phyloP scores from a whole-genome alignment of 768 basidiomycete species.

The Rhodosporidiobolus sp. region DNA sequence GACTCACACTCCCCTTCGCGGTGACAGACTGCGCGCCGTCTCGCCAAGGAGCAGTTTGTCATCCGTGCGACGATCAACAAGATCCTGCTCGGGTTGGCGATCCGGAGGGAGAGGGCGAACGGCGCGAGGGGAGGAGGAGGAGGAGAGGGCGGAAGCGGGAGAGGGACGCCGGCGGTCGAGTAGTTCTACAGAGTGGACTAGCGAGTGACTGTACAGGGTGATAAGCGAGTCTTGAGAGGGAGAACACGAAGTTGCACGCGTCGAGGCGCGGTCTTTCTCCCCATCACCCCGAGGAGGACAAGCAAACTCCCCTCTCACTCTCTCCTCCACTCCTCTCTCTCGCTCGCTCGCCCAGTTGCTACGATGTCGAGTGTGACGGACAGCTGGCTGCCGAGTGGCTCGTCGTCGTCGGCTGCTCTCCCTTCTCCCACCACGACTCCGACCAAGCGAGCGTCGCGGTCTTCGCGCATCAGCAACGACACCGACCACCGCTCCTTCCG shows the following conservation, averaged over 20 bases:
- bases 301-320: background rate
- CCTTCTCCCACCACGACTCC: conserved; percentile 15
- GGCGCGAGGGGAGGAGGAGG: background rate
- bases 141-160: background rate
- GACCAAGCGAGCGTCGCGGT: conserved; percentile 30
- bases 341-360: background rate
- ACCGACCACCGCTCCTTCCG: conserved; percentile 22
- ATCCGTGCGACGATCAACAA: conserved; percentile 91
- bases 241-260: background rate
- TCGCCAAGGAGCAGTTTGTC: conserved; percentile 96
- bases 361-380: background rate
- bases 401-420: no score
- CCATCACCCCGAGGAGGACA: background rate
- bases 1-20: conserved; percentile 15
- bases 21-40: conserved; percentile 68
- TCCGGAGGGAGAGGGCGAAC: conserved; percentile 1
- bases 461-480: conserved; percentile 26
- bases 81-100: conserved; percentile 56
- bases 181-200: background rate
- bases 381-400: background rate
- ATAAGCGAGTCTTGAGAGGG: background rate
- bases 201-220: background rate
- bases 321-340: background rate
- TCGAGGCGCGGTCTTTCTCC: background rate
- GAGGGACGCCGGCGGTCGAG: background rate